Evolutionary conservation across 306 rosid species (phyloP), one percentile per base, ranked within the genome.

Genomic region (Sicyos edulis): DNA sequence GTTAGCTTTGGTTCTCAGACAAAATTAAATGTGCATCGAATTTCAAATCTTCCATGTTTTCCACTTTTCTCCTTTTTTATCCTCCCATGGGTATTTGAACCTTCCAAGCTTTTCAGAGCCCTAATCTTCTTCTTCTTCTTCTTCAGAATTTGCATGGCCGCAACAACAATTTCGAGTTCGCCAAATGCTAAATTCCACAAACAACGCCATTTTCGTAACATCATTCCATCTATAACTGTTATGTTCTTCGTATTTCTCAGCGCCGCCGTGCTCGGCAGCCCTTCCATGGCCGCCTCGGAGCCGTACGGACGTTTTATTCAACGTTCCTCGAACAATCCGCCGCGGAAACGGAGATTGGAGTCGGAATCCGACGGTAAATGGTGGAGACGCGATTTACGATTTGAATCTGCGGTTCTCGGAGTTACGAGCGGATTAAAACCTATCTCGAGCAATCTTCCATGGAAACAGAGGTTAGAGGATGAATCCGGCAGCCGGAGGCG

Each of bases 361-460:
- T 20, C 34, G 32, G 49, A 17, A 65, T 17, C 71, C 1, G 8
- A 13, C 50, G 24, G 69, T 52, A 22, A 29, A 12, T 4, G 15
- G 78, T 54, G 76, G 67, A 79, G 77, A 57, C 83, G 84, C 6
- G 26, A 58, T 58, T n/a, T 3, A 8, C 51, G 6, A 59, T 86
- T 89, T 67, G 95, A 91, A 60, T 87, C 78, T 16, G 88, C 81
- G 6, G 96, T 85, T 72, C 96, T 87, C 72, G 93, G 89, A 80
- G 97, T 91, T 72, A 96, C 96, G 11, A 91, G 96, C 45, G 97
- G 95, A 73, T 93, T 90, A 51, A 89, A 91, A 82, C 97, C 96
- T 69, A 91, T 86, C 44, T 89, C 97, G 14, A 64, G 10, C 26
- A 24, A 58, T 58, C 64, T 42, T 10, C 64, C 0, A 17, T 42